phyloP scores from a whole-genome alignment of 225 moss, liverwort and hornwort species.

The Pseudoscleropodium purum region DNA sequence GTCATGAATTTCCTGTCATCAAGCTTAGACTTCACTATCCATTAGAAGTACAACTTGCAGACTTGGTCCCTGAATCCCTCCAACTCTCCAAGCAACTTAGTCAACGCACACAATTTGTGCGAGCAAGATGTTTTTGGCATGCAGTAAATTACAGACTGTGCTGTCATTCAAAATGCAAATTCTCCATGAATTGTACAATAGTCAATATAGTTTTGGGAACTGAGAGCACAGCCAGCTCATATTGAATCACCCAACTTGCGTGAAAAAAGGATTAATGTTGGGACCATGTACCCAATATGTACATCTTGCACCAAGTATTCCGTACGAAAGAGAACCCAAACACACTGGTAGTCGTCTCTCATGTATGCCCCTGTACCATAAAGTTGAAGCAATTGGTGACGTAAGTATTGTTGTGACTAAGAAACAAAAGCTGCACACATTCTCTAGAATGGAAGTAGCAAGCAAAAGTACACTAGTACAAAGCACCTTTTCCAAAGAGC shows the following conservation, averaged over 20 bases:
- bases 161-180: neutral
- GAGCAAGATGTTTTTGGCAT: neutral
- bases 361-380: no score
- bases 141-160: neutral
- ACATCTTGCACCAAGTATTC: no score
- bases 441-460: neutral
- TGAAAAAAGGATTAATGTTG: no score
- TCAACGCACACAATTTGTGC: neutral
- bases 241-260: no score
- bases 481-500: no score
- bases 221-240: no score
- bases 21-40: neutral
- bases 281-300: no score
- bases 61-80: neutral
- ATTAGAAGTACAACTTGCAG: neutral
- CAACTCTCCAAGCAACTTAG: neutral
- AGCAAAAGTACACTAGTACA: neutral
- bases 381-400: no score
- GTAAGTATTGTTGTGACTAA: no score
- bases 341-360: no score
- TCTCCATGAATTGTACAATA: neutral
- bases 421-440: neutral
- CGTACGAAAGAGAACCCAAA: no score
- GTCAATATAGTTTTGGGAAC: no score
- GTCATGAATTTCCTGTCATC: neutral